Evolutionary conservation across 129 eudicot species (phyloP).

Genomic region (Erigeron canadensis): DNA sequence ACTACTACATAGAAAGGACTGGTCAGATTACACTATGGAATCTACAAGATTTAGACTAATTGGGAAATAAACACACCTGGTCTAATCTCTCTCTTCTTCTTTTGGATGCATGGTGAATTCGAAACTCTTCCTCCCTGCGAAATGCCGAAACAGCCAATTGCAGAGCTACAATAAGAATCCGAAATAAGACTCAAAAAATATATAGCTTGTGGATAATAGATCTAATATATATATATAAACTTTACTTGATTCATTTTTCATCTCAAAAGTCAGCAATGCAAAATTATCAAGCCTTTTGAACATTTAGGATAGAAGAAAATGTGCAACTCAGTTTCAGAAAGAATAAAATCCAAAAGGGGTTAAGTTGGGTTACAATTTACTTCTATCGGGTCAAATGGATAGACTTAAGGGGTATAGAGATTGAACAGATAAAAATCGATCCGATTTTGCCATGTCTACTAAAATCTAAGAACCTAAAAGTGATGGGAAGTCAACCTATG

Average conservation of each 20-base stretch:
- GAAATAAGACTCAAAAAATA: constrained; percentile 1
- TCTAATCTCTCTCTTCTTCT: constrained; percentile 68
- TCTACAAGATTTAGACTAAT: neutral
- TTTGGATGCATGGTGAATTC: constrained; percentile 53
- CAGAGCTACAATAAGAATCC: constrained; percentile 56
- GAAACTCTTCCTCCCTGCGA: constrained; percentile 80
- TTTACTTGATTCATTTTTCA: constrained; percentile 5
- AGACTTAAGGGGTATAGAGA: neutral
- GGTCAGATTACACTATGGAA: too few species aligned
- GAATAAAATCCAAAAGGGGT: neutral
- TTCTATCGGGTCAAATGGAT: neutral
- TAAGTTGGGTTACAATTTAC: neutral
- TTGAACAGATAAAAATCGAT: neutral
- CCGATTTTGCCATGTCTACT: too few species aligned
- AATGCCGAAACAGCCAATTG: constrained; percentile 83
- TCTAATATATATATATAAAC: neutral
- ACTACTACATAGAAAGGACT: too few species aligned
- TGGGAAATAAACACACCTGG: constrained; percentile 45
- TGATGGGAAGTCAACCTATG: too few species aligned
- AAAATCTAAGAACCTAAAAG: too few species aligned
- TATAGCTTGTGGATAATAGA: neutral
- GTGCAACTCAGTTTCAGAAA: constrained; percentile 1
- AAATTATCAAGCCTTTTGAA: neutral
- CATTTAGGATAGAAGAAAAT: neutral
- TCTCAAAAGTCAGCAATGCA: too few species aligned